phyloP scores from a whole-genome alignment of 257 asterid species.

The Vinca minor region DNA sequence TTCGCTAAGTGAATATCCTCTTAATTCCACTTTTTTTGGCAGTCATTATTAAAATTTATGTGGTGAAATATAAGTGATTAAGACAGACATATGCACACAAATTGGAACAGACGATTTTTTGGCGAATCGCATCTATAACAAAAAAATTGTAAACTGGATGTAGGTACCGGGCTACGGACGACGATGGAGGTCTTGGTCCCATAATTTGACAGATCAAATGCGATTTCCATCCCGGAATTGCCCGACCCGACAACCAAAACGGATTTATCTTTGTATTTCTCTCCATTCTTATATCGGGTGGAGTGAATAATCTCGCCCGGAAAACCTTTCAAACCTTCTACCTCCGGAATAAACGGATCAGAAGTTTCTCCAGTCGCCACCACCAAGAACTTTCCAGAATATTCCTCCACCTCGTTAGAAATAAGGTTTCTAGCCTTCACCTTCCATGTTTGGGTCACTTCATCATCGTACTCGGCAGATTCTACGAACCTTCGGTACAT shows the following conservation, averaged over 20 bases:
- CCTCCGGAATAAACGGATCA: conserved; percentile 36
- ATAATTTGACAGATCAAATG: conserved; percentile 49
- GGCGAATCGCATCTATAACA: too few species aligned
- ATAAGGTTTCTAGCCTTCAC: conserved; percentile 29
- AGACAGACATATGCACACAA: too few species aligned
- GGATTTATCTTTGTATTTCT: conserved; percentile 23
- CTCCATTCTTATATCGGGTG: conserved; percentile 46
- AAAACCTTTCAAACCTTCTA: conserved; percentile 43
- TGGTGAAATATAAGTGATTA: too few species aligned
- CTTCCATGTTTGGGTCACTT: conserved; percentile 28
- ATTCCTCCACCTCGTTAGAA: conserved; percentile 33
- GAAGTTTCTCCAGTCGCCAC: conserved; percentile 71
- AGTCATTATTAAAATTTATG: too few species aligned
- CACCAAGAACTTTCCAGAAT: conserved; percentile 42
- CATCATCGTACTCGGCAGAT: conserved; percentile 38
- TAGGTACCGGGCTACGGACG: conserved; percentile 60
- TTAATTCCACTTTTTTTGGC: too few species aligned
- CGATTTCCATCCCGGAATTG: conserved; percentile 89
- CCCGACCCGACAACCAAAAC: conserved; percentile 83
- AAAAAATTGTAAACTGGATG: too few species aligned
- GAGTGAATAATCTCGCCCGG: conserved; percentile 57
- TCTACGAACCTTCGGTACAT: conserved; percentile 33
- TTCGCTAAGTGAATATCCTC: too few species aligned
- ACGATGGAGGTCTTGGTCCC: conserved; percentile 63
- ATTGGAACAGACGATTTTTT: too few species aligned